phyloP scores from a whole-genome alignment of 2,329 filamentous ascomycete species.

The Ophiobolus disseminans region DNA sequence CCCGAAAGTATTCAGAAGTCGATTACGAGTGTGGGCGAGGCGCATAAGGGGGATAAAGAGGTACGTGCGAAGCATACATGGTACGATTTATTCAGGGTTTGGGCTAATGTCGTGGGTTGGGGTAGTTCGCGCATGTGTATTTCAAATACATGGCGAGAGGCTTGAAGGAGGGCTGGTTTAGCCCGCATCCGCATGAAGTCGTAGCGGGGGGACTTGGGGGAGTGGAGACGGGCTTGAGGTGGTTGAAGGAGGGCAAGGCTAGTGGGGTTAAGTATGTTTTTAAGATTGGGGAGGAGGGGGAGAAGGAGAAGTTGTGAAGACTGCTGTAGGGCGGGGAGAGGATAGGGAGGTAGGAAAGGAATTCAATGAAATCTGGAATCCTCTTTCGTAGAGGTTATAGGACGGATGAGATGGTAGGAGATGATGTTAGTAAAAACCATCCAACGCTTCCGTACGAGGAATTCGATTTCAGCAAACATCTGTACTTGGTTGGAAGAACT shows the following conservation, averaged over 20 bases:
- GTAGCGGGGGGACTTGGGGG: constrained; percentile 63
- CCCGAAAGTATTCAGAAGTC: constrained; percentile 48
- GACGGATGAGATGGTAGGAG: no score
- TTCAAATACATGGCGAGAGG: constrained; percentile 56
- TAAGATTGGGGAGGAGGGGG: constrained; percentile 54
- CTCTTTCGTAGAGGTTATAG: no score
- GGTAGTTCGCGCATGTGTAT: constrained; percentile 55
- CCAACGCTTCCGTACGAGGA: no score
- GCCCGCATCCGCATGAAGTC: constrained; percentile 59
- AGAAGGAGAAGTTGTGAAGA: constrained; percentile 16
- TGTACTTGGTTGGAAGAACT: no score
- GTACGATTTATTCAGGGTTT: no score
- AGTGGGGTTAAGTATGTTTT: constrained; percentile 71
- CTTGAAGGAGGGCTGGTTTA: constrained; percentile 60
- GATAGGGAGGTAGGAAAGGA: no score
- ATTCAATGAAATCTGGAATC: no score
- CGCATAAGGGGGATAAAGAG: constrained; percentile 45
- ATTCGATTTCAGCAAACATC: no score
- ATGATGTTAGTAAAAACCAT: no score
- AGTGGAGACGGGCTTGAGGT: constrained; percentile 60
- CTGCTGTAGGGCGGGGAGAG: constrained; percentile 4
- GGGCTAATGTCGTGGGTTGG: no score
- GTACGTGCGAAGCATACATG: no score
- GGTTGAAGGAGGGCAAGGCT: constrained; percentile 66
- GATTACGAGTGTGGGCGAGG: constrained; percentile 48